phyloP scores from a whole-genome alignment of 306 rosid genomes.

The Chamaecrista fasciculata region DNA sequence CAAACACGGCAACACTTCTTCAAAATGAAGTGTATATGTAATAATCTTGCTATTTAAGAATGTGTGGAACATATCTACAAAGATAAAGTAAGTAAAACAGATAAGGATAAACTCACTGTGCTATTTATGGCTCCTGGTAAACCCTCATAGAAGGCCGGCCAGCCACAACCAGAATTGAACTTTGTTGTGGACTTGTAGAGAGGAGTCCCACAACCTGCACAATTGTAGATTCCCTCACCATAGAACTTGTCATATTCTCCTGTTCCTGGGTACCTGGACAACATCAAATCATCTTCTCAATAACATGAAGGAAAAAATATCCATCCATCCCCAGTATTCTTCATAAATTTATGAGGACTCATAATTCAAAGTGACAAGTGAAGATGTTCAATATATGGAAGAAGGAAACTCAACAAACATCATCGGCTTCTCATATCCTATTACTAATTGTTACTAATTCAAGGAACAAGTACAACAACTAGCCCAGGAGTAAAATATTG shows the following conservation, averaged over 20 bases:
- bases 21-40: too few species aligned
- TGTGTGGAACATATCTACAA: background rate
- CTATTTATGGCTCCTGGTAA: conserved; percentile 73
- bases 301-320: background rate
- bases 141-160: conserved; percentile 90
- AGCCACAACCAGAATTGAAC: conserved; percentile 79
- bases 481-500: background rate
- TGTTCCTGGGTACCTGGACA: conserved; percentile 65
- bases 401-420: background rate
- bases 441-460: background rate
- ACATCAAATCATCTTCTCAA: conserved; percentile 17
- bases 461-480: background rate
- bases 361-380: background rate
- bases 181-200: conserved; percentile 58
- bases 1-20: too few species aligned
- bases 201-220: conserved; percentile 56
- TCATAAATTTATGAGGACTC: background rate
- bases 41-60: too few species aligned
- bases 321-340: background rate
- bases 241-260: conserved; percentile 73
- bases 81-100: background rate
- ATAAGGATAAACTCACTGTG: conserved; percentile 35
- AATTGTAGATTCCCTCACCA: conserved; percentile 66
- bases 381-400: background rate
- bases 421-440: background rate